Percentiles rank a stretch among this genome's conserved stretches.
Evolutionary conservation across 805 yeast genomes (phyloP).

Genomic region (Torulaspora indica): DNA sequence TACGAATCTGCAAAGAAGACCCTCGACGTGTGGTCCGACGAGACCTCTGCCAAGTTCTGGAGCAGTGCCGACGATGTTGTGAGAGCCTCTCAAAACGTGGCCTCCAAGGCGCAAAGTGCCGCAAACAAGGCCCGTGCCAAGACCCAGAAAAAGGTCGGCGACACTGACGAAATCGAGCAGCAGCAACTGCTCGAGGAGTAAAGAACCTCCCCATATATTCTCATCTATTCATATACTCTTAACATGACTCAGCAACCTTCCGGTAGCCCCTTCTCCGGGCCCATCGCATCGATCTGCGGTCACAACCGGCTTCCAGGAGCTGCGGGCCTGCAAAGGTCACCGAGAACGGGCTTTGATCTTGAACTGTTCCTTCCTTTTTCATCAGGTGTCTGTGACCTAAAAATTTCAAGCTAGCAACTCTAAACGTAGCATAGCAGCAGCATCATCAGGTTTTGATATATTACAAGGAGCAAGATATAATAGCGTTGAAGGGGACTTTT

Average conservation of each 20-base stretch:
- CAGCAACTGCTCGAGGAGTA: constrained; percentile 16
- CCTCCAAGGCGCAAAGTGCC: constrained; percentile 18
- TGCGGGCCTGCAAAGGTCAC: background rate
- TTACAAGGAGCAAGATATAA: background rate
- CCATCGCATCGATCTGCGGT: background rate
- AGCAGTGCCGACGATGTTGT: constrained; percentile 32
- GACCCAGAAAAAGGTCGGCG: constrained; percentile 11
- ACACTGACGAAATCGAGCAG: constrained; percentile 10
- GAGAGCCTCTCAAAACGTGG: constrained; percentile 28
- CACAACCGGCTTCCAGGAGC: background rate
- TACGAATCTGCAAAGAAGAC: constrained; percentile 18
- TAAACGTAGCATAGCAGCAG: background rate
- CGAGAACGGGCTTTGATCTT: constrained; percentile 5
- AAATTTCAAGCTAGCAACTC: constrained; percentile 2
- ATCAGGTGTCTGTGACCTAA: constrained; percentile 1
- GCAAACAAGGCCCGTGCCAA: constrained; percentile 17
- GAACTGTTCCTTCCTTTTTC: constrained; percentile 1
- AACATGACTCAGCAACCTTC: background rate
- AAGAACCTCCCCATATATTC: background rate
- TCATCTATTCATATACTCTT: constrained; percentile 4
- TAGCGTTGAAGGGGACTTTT: too few species aligned
- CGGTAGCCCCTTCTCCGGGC: too few species aligned
- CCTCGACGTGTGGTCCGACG: constrained; percentile 30
- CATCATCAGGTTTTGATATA: background rate
- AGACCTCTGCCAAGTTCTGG: constrained; percentile 32